These are phyloP conservation scores for Hypholoma fasciculare DNA, from an alignment of 768 basidiomycete species.

Conservation along the genomic window DNA sequence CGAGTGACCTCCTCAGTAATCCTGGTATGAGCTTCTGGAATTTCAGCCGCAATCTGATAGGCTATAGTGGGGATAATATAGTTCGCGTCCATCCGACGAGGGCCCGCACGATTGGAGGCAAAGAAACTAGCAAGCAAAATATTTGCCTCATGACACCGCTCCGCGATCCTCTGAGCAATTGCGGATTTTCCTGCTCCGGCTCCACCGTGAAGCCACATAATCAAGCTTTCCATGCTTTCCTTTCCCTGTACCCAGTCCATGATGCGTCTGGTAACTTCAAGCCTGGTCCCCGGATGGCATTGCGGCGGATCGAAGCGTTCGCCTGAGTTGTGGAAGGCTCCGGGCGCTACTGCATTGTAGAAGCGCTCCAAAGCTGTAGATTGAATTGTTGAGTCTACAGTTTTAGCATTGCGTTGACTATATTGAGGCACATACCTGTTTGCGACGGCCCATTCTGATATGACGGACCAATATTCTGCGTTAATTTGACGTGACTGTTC, in stretches of 20 bases:
- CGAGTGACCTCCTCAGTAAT: not conserved
- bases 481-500: too few species aligned
- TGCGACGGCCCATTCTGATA: too few species aligned
- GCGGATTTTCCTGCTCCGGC: slow-evolving; percentile 16
- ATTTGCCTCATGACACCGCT: not conserved
- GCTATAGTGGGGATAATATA: slow-evolving; percentile 4
- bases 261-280: slow-evolving; percentile 1
- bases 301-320: slow-evolving; percentile 9
- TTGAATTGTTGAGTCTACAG: too few species aligned
- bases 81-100: not conserved
- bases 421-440: too few species aligned
- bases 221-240: not conserved
- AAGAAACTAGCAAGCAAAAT: slow-evolving; percentile 7
- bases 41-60: not conserved
- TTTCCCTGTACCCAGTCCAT: slow-evolving; percentile 5
- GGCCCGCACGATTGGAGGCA: slow-evolving; percentile 4
- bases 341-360: not conserved
- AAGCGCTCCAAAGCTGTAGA: not conserved
- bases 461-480: too few species aligned
- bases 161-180: slow-evolving; percentile 10
- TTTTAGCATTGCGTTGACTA: too few species aligned
- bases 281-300: slow-evolving; percentile 11
- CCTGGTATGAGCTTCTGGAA: not conserved
- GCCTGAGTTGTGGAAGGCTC: slow-evolving; percentile 11
- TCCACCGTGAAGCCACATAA: slow-evolving; percentile 13